A percentile compares a stretch with the other conserved stretches of the same genome.
phyloP scores from a whole-genome alignment of 2,329 filamentous ascomycete genomes.

The Exophiala alcalophila region DNA sequence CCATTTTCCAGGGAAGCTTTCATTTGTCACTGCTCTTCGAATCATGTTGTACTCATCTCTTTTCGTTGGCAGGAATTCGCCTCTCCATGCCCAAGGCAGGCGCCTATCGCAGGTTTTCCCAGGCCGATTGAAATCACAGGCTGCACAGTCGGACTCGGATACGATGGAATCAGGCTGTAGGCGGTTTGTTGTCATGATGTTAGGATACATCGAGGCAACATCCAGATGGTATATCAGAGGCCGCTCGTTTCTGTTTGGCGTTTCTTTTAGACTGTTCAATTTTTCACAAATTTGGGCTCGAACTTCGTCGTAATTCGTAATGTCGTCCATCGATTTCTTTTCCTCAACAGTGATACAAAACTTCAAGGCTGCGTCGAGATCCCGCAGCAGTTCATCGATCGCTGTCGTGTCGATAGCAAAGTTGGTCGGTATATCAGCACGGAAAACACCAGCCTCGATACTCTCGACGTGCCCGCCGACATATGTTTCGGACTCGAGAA shows the following conservation, averaged over 20 bases:
- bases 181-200: constrained; percentile 99
- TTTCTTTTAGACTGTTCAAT: constrained; percentile 70
- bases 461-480: constrained; percentile 98
- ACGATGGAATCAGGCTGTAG: constrained; percentile 99
- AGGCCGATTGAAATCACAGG: constrained; percentile 96
- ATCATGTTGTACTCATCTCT: constrained; percentile 99
- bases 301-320: constrained; percentile 79
- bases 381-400: constrained; percentile 80
- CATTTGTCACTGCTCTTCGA: constrained; percentile 82
- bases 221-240: constrained; percentile 97
- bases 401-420: constrained; percentile 87
- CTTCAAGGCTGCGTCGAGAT: constrained; percentile 82
- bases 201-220: constrained; percentile 98
- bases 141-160: constrained; percentile 88
- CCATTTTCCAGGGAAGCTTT: constrained; percentile 78
- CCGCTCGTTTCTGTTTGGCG: constrained; percentile 77
- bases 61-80: constrained; percentile 93
- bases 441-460: constrained; percentile 96
- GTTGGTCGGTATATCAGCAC: constrained; percentile 90
- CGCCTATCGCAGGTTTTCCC: constrained; percentile 95
- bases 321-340: constrained; percentile 74
- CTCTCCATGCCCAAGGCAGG: constrained; percentile 96
- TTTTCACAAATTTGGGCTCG: constrained; percentile 74
- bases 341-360: constrained; percentile 86
- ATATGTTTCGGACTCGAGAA: constrained; percentile 95